Evolutionary conservation across 108 stramenopile species (phyloP).

Genomic region (Conticribra guillardii): DNA sequence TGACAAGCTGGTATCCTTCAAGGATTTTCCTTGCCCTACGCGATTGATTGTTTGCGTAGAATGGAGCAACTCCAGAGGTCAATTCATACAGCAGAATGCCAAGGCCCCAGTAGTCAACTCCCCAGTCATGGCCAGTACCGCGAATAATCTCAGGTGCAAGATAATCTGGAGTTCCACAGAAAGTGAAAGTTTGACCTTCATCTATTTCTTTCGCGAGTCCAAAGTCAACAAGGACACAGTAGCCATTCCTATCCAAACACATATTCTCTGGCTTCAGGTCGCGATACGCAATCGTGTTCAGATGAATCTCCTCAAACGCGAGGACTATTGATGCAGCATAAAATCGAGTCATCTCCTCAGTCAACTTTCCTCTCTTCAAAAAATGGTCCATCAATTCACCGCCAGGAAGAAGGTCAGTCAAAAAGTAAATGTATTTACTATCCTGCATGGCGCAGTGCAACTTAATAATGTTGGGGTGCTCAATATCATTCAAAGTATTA

Average conservation of each 20-base stretch:
- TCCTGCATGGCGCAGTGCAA: slow-evolving; percentile 65
- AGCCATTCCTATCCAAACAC: slow-evolving; percentile 52
- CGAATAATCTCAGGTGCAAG: slow-evolving; percentile 45
- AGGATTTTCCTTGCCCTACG: slow-evolving; percentile 36
- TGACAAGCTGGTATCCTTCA: slow-evolving; percentile 26
- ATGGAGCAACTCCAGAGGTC: slow-evolving; percentile 67
- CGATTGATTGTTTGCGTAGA: slow-evolving; percentile 45
- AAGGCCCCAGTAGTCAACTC: slow-evolving; percentile 73
- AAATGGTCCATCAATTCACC: slow-evolving; percentile 33
- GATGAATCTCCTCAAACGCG: slow-evolving; percentile 75
- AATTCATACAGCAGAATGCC: slow-evolving; percentile 68
- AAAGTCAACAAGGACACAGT: slow-evolving; percentile 62
- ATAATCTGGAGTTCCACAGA: slow-evolving; percentile 72
- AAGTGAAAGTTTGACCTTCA: slow-evolving; percentile 55
- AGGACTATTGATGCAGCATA: slow-evolving; percentile 76
- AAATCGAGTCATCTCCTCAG: slow-evolving; percentile 53
- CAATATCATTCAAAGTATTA: slow-evolving; percentile 46
- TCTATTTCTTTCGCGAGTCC: slow-evolving; percentile 67
- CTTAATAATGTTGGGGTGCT: slow-evolving; percentile 65
- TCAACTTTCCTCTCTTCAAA: slow-evolving; percentile 20
- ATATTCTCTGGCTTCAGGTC: slow-evolving; percentile 35
- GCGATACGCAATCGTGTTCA: slow-evolving; percentile 70
- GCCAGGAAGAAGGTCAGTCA: slow-evolving; percentile 57
- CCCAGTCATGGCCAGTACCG: slow-evolving; percentile 67
- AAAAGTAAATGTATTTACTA: slow-evolving; percentile 56